These are phyloP conservation scores for Amanita inopinata DNA, from an alignment of 768 basidiomycete species.

Conservation along the genomic window DNA sequence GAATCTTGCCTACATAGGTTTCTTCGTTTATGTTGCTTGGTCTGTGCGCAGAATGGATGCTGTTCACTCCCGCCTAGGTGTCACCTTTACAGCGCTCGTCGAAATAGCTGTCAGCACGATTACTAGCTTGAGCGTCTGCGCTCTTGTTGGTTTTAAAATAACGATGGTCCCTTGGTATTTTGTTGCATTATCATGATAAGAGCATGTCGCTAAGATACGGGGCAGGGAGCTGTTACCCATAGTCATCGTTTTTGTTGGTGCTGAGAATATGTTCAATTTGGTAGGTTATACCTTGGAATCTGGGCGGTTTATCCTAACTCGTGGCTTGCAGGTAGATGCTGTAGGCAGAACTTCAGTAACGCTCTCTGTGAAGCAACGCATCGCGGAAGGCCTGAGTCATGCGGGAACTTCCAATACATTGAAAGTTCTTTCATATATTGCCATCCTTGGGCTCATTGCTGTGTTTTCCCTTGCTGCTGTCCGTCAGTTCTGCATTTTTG, in stretches of 20 bases:
- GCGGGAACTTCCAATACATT: conserved; percentile 89
- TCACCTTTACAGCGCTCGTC: conserved; percentile 88
- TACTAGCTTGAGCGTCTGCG: conserved; percentile 88
- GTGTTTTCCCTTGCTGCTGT: conserved; percentile 71
- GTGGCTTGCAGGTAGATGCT: conserved; percentile 62
- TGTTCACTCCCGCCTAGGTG: conserved; percentile 84
- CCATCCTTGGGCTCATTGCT: conserved; percentile 67
- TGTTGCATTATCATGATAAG: not conserved
- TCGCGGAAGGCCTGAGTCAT: conserved; percentile 80
- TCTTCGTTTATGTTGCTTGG: conserved; percentile 67
- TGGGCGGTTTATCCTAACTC: conserved; percentile 13
- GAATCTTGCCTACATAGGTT: conserved; percentile 67
- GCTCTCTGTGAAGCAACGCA: conserved; percentile 82
- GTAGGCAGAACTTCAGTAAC: conserved; percentile 80
- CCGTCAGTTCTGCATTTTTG: conserved; percentile 88
- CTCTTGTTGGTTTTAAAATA: conserved; percentile 78
- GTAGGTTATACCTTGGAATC: conserved; percentile 31
- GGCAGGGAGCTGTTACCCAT: conserved; percentile 81
- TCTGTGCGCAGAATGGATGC: conserved; percentile 70
- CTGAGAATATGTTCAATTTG: conserved; percentile 95
- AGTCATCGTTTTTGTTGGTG: conserved; percentile 90
- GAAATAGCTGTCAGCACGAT: conserved; percentile 90
- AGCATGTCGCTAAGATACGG: conserved; percentile 8
- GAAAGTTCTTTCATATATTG: conserved; percentile 83
- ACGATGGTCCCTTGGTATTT: conserved; percentile 84